These are phyloP conservation scores for Astragalus glycyphyllos DNA, from an alignment of 306 rosid species.

Conservation along the genomic window DNA sequence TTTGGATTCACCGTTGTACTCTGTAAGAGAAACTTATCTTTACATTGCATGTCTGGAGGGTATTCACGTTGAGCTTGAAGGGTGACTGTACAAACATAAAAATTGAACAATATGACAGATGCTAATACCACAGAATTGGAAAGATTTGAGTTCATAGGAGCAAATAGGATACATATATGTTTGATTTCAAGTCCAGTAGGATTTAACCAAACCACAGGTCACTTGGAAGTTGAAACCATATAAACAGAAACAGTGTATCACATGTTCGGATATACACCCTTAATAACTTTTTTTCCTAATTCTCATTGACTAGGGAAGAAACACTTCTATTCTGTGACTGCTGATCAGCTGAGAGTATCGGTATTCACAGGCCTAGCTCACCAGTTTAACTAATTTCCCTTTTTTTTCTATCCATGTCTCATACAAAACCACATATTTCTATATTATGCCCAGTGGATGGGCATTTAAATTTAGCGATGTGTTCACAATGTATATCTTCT, in stretches of 20 bases:
- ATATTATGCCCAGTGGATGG: not conserved
- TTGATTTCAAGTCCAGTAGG: constrained; percentile 26
- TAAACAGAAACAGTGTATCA: not conserved
- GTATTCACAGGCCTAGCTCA: constrained; percentile 17
- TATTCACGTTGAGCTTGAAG: constrained; percentile 91
- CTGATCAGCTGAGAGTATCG: not conserved
- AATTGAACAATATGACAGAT: constrained; percentile 41
- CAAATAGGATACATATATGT: constrained; percentile 32
- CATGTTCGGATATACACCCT: constrained; percentile 24
- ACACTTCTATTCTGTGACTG: constrained; percentile 3
- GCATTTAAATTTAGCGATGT: constrained; percentile 29
- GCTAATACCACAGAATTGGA: constrained; percentile 27
- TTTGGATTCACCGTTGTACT: constrained; percentile 74
- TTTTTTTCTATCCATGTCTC: constrained; percentile 1
- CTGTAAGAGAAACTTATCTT: constrained; percentile 95
- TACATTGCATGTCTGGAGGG: constrained; percentile 87
- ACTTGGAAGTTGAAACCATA: constrained; percentile 20
- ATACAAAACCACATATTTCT: constrained; percentile 14
- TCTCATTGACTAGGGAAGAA: not conserved
- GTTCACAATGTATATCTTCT: constrained; percentile 21
- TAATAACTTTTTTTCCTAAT: constrained; percentile 14
- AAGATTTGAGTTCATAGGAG: not conserved
- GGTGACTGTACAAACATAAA: constrained; percentile 70
- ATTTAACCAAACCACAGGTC: constrained; percentile 5
- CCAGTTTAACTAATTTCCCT: constrained; percentile 5